Percentiles rank a stretch among this genome's conserved stretches.
Conservation (phyloP, 306 rosid species). For the Rosa lucieae region DNA sequence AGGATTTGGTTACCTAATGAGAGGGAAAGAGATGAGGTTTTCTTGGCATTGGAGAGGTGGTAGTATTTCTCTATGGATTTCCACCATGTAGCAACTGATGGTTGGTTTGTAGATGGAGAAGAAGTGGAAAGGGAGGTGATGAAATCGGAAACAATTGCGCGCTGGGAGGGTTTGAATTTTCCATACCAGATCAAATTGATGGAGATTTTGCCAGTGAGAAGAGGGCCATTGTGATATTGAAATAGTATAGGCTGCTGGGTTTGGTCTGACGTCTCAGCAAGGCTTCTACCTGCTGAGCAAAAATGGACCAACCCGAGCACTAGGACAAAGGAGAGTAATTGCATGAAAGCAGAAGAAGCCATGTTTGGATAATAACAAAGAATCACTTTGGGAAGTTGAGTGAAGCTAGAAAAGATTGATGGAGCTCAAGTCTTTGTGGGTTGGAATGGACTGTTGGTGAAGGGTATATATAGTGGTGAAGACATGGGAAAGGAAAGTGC, state of each 20-base stretch:
- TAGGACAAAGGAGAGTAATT: conserved; percentile 15
- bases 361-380: conserved; percentile 13
- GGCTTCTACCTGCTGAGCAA: conserved; percentile 43
- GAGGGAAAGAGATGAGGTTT: conserved; percentile 20
- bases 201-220: conserved; percentile 49
- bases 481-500: background rate
- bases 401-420: background rate
- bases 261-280: conserved; percentile 28
- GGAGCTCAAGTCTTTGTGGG: background rate
- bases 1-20: conserved; percentile 44
- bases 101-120: conserved; percentile 27
- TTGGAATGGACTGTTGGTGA: background rate
- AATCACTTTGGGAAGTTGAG: background rate
- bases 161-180: conserved; percentile 59
- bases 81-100: conserved; percentile 62
- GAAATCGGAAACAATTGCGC: conserved; percentile 60
- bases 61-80: conserved; percentile 43
- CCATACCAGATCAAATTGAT: conserved; percentile 79
- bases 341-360: conserved; percentile 33
- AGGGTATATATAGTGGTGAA: conserved; percentile 23
- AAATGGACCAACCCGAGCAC: conserved; percentile 33
- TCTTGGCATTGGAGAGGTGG: conserved; percentile 26
- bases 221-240: conserved; percentile 78
- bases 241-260: conserved; percentile 39
- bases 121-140: conserved; percentile 51